phyloP scores from a whole-genome alignment of 768 basidiomycete species.

The Lactarius sanguifluus region DNA sequence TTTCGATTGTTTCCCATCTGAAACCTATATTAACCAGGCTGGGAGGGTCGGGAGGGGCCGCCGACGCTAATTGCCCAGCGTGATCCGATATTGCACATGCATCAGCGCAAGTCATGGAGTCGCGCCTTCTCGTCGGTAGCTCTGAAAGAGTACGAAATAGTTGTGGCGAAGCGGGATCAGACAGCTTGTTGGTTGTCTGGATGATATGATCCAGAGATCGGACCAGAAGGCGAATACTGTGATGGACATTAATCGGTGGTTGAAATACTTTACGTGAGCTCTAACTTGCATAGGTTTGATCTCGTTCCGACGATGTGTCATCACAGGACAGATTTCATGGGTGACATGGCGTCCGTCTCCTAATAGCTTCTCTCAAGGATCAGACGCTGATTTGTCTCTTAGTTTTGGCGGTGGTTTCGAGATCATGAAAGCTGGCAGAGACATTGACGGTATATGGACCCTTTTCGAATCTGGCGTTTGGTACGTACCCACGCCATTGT shows the following conservation, averaged over 20 bases:
- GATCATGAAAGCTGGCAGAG: not conserved
- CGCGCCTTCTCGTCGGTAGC: slow-evolving; percentile 47
- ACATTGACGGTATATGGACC: not conserved
- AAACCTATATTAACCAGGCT: not conserved
- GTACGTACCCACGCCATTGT: not conserved
- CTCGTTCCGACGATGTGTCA: not conserved
- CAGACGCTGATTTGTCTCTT: not conserved
- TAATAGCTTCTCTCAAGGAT: no score
- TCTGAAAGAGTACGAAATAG: slow-evolving; percentile 47
- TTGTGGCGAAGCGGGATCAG: slow-evolving; percentile 41
- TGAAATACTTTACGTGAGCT: slow-evolving; percentile 44
- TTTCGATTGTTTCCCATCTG: not conserved
- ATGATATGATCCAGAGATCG: slow-evolving; percentile 26
- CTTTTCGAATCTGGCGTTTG: not conserved
- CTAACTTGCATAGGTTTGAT: not conserved
- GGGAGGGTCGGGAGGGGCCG: slow-evolving; percentile 21
- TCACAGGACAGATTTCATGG: slow-evolving; percentile 45
- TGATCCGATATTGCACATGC: slow-evolving; percentile 45
- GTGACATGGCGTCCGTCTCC: slow-evolving; percentile 40
- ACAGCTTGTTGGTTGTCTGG: slow-evolving; percentile 44
- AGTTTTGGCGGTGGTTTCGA: slow-evolving; percentile 3
- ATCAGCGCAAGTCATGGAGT: slow-evolving; percentile 49
- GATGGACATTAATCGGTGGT: slow-evolving; percentile 39
- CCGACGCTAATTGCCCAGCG: slow-evolving; percentile 42
- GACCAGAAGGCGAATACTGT: slow-evolving; percentile 22